These are phyloP conservation scores for Asterionellopsis glacialis DNA, from an alignment of 108 stramenopile species.

Conservation along the genomic window DNA sequence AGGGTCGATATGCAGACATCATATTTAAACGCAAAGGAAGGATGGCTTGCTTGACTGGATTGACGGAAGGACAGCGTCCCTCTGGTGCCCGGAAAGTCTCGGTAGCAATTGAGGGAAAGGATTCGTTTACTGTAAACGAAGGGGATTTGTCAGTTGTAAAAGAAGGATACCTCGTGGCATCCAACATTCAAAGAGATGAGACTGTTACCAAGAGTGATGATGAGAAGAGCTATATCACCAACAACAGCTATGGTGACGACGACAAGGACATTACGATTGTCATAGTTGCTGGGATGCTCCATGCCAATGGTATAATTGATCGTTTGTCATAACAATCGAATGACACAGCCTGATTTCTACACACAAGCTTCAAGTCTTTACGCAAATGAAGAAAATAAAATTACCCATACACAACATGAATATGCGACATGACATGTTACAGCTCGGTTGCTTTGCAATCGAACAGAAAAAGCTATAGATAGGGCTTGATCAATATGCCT, in stretches of 20 bases:
- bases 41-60: conserved; percentile 23
- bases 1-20: conserved; percentile 48
- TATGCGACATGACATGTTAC: no score
- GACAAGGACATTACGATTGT: conserved; percentile 26
- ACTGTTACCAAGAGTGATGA: neutral
- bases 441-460: no score
- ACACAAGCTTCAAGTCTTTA: no score
- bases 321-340: no score
- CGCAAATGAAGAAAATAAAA: no score
- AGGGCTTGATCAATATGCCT: no score
- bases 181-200: neutral
- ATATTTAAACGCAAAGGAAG: conserved; percentile 40
- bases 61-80: conserved; percentile 41
- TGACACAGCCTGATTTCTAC: no score
- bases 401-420: no score
- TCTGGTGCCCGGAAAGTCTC: conserved; percentile 44
- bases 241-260: neutral
- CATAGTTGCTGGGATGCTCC: conserved; percentile 47
- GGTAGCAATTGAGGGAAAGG: conserved; percentile 31
- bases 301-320: conserved; percentile 45
- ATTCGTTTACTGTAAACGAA: conserved; percentile 26
- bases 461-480: no score
- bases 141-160: conserved; percentile 22
- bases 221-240: neutral
- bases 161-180: conserved; percentile 43